Evolutionary conservation across 768 basidiomycete species (phyloP).

Genomic region (Roridomyces roridus): DNA sequence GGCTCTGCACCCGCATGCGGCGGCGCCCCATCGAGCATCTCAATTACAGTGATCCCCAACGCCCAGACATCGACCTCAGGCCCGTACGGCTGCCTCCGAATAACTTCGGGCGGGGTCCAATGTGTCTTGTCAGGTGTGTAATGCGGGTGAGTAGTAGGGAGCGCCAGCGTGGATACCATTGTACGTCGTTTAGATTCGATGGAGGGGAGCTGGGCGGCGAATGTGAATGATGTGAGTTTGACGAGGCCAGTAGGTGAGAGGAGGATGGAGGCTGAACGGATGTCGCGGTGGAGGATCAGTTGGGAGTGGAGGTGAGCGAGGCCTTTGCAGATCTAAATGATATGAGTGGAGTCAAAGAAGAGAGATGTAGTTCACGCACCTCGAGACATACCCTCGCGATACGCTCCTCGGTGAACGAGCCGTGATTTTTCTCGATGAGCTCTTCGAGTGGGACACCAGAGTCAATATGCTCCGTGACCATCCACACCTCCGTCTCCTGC

Average conservation of each 20-base stretch:
- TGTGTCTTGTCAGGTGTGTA: constrained; percentile 45
- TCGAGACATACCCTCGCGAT: constrained; percentile 72
- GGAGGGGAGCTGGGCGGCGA: constrained; percentile 75
- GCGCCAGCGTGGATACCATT: constrained; percentile 69
- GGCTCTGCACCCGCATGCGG: constrained; percentile 78
- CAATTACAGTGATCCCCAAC: constrained; percentile 78
- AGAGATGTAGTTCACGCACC: constrained; percentile 43
- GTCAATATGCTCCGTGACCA: constrained; percentile 83
- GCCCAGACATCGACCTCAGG: constrained; percentile 83
- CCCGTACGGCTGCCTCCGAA: constrained; percentile 77
- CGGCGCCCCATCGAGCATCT: constrained; percentile 82
- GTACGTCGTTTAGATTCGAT: constrained; percentile 78
- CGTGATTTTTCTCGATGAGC: constrained; percentile 75
- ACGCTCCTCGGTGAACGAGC: constrained; percentile 65
- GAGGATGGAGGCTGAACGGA: constrained; percentile 78
- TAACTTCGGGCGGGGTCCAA: constrained; percentile 82
- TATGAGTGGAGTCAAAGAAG: not conserved
- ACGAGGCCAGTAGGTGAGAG: constrained; percentile 73
- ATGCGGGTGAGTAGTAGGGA: constrained; percentile 3
- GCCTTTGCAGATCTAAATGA: constrained; percentile 69
- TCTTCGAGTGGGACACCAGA: constrained; percentile 73
- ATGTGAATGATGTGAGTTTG: constrained; percentile 82
- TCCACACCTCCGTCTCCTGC: constrained; percentile 70
- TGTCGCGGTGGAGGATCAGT: constrained; percentile 76
- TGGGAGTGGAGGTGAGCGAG: constrained; percentile 75